phyloP scores from a whole-genome alignment of 2,329 filamentous ascomycete species.

The Aspergillus pseudoviridinutans region DNA sequence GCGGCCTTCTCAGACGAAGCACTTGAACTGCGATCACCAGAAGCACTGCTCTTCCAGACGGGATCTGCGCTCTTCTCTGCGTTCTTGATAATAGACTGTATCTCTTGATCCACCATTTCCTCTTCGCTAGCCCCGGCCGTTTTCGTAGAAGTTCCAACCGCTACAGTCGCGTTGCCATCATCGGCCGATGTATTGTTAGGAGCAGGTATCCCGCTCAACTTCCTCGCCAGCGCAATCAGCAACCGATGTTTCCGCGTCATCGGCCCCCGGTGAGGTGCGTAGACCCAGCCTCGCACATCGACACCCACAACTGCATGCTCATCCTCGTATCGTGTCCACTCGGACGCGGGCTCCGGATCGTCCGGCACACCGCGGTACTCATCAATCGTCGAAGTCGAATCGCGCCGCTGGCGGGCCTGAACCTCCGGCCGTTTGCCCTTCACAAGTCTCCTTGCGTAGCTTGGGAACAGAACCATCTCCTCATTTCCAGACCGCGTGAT shows the following conservation, averaged over 20 bases:
- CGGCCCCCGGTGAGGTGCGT: conserved; percentile 76
- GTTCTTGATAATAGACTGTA: conserved; percentile 68
- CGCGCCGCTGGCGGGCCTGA: conserved; percentile 25
- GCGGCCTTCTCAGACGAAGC: conserved; percentile 23
- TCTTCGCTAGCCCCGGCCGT: conserved; percentile 46
- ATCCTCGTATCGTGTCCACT: conserved; percentile 77
- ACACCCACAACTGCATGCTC: conserved; percentile 86
- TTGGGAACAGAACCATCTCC: conserved; percentile 93
- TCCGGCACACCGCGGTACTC: conserved; percentile 37
- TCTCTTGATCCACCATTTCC: conserved; percentile 69
- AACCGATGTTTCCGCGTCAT: conserved; percentile 84
- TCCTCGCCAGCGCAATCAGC: conserved; percentile 78
- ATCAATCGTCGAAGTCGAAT: conserved; percentile 31
- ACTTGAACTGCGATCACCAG: conserved; percentile 19
- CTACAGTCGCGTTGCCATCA: conserved; percentile 22
- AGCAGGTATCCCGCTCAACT: conserved; percentile 80
- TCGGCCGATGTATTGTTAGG: conserved; percentile 43
- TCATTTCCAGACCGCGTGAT: conserved; percentile 76
- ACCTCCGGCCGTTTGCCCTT: conserved; percentile 41
- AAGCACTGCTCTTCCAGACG: conserved; percentile 66
- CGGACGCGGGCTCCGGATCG: conserved; percentile 61
- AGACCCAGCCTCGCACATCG: conserved; percentile 94
- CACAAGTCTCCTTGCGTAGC: conserved; percentile 74
- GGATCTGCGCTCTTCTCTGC: conserved; percentile 68
- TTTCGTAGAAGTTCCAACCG: conserved; percentile 31